Percentiles rank a stretch among this genome's conserved stretches.
phyloP scores from a whole-genome alignment of 257 asterid genomes.

The Paulownia fortunei region DNA sequence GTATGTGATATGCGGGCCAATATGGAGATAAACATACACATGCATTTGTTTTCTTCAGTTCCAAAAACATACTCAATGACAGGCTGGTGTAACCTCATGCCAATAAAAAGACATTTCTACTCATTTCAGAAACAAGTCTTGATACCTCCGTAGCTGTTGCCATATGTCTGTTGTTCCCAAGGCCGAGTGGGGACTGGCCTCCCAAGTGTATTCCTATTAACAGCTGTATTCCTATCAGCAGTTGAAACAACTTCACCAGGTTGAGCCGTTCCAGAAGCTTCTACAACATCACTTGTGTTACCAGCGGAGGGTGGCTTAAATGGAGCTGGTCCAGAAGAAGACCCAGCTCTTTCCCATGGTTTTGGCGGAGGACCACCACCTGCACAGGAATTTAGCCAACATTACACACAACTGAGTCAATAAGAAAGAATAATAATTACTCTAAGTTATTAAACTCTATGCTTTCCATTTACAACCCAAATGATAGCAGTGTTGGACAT shows the following conservation, averaged over 20 bases:
- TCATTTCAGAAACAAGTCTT: not conserved
- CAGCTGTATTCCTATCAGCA: slow-evolving; percentile 52
- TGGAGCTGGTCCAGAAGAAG: slow-evolving; percentile 85
- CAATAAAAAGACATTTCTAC: not conserved
- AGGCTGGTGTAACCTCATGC: not conserved
- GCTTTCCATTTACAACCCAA: not conserved
- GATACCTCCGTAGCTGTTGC: slow-evolving; percentile 77
- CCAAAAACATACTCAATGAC: not conserved
- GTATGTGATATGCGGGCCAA: not conserved
- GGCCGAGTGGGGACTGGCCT: slow-evolving; percentile 94
- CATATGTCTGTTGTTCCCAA: slow-evolving; percentile 83
- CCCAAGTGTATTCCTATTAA: slow-evolving; percentile 57
- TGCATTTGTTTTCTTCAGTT: not conserved
- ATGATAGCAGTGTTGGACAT: not conserved
- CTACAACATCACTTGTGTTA: slow-evolving; percentile 86
- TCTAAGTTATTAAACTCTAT: not conserved
- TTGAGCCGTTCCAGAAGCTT: slow-evolving; percentile 91
- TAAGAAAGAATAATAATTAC: not conserved
- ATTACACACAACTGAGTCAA: slow-evolving; percentile 4
- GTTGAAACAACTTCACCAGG: slow-evolving; percentile 88
- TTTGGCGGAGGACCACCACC: slow-evolving; percentile 74
- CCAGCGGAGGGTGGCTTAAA: slow-evolving; percentile 89
- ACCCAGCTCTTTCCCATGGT: slow-evolving; percentile 96
- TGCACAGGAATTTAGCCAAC: slow-evolving; percentile 33
- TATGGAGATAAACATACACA: not conserved